Evolutionary conservation across 2,329 filamentous ascomycete genomes (phyloP).

Genomic region (Huntiella decipiens): DNA sequence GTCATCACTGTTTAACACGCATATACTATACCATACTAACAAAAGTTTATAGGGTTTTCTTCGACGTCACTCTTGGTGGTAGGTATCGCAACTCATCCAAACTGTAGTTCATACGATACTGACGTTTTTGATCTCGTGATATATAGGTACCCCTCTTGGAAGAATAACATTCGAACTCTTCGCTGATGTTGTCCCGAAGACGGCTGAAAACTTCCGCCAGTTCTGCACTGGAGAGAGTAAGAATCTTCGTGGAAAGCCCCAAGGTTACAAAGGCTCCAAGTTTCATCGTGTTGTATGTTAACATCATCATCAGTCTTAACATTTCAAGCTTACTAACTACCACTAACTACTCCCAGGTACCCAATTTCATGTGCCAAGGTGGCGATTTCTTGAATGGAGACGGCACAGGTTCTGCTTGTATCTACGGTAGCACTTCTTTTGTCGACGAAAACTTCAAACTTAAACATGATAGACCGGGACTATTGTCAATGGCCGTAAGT

Average conservation of each 20-base stretch:
- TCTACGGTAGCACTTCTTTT: conserved; percentile 73
- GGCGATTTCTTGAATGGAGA: conserved; percentile 91
- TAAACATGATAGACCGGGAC: conserved; percentile 59
- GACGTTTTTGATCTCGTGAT: background rate
- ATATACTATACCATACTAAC: background rate
- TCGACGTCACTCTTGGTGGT: conserved; percentile 66
- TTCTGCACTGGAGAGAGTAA: conserved; percentile 92
- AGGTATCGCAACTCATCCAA: conserved; percentile 16
- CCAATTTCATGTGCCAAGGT: conserved; percentile 93
- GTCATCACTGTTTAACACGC: conserved; percentile 13
- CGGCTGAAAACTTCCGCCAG: conserved; percentile 90
- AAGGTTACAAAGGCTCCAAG: conserved; percentile 87
- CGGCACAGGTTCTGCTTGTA: conserved; percentile 71
- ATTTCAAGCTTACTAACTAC: background rate
- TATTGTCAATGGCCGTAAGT: conserved; percentile 84
- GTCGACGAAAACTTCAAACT: conserved; percentile 76
- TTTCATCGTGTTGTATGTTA: conserved; percentile 69
- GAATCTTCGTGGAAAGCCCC: conserved; percentile 53
- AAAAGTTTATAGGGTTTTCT: conserved; percentile 36
- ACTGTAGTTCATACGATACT: background rate
- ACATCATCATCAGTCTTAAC: background rate
- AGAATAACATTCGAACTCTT: conserved; percentile 85
- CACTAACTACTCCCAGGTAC: conserved; percentile 39
- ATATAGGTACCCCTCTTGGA: conserved; percentile 61
- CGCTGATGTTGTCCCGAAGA: conserved; percentile 63